phyloP scores from a whole-genome alignment of 2,329 filamentous ascomycete species.

The Pestalotiopsis sp. region DNA sequence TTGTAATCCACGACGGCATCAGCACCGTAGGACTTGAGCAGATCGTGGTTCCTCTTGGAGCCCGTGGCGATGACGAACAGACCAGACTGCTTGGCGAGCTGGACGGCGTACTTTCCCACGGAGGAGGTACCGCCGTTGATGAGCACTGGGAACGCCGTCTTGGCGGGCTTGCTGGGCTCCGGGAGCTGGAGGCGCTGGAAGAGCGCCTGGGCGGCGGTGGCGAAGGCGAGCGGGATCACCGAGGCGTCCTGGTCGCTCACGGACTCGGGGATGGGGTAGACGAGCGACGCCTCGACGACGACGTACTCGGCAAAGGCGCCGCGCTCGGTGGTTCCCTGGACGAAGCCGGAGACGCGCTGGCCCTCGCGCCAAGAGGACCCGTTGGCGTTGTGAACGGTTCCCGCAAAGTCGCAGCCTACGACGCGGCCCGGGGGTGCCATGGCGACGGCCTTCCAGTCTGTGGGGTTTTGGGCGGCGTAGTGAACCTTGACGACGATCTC shows the following conservation, averaged over 20 bases:
- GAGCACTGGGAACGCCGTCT: constrained; percentile 30
- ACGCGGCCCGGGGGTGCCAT: constrained; percentile 22
- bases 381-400: constrained; percentile 29
- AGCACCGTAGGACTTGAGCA: constrained; percentile 24
- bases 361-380: constrained; percentile 28
- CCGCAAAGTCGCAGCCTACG: constrained; percentile 36
- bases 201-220: constrained; percentile 40
- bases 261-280: constrained; percentile 28
- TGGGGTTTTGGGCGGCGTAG: constrained; percentile 35
- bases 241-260: constrained; percentile 28
- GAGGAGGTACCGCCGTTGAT: constrained; percentile 26
- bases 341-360: constrained; percentile 34
- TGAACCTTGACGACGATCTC: constrained; percentile 34
- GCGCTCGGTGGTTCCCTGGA: constrained; percentile 28
- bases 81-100: constrained; percentile 27
- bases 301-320: constrained; percentile 32
- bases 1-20: constrained; percentile 35
- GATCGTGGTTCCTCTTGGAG: constrained; percentile 24
- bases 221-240: constrained; percentile 37
- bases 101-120: constrained; percentile 28
- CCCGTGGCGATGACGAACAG: constrained; percentile 27
- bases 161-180: constrained; percentile 29
- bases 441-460: constrained; percentile 32
- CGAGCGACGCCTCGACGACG: constrained; percentile 24
- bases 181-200: constrained; percentile 30